phyloP scores from a whole-genome alignment of 768 basidiomycete species.

The Psilocybe cubensis region DNA sequence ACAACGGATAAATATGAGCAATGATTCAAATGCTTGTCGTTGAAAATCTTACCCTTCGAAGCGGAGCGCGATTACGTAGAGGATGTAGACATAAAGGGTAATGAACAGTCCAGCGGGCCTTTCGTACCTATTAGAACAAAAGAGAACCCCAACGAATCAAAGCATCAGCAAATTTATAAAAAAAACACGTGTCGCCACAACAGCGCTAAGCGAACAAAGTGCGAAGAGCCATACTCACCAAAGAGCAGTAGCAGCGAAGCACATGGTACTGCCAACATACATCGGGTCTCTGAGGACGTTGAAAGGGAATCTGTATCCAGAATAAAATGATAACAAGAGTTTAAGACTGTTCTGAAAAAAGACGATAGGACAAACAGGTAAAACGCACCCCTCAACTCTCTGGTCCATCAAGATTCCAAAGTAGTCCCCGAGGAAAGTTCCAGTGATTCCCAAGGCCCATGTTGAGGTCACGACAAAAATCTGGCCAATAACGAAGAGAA shows the following conservation, averaged over 20 bases:
- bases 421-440: slow-evolving; percentile 88
- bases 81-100: slow-evolving; percentile 79
- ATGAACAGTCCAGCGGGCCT: slow-evolving; percentile 84
- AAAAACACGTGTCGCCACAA: not conserved
- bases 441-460: slow-evolving; percentile 90
- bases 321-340: not conserved
- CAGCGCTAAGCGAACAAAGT: not conserved
- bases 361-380: not conserved
- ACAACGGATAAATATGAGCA: slow-evolving; percentile 3
- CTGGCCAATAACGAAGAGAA: slow-evolving; percentile 74
- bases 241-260: slow-evolving; percentile 83
- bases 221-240: slow-evolving; percentile 55
- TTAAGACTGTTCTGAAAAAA: not conserved
- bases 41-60: slow-evolving; percentile 80
- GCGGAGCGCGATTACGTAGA: slow-evolving; percentile 81
- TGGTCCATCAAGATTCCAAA: slow-evolving; percentile 88
- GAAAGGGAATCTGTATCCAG: slow-evolving; percentile 77
- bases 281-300: slow-evolving; percentile 92
- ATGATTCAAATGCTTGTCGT: not conserved
- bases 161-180: slow-evolving; percentile 4
- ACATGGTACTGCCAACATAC: slow-evolving; percentile 95
- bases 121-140: slow-evolving; percentile 64
- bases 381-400: slow-evolving; percentile 74
- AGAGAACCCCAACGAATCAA: not conserved
- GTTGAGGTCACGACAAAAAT: slow-evolving; percentile 88